Evolutionary conservation across 352 stramenopile genomes (phyloP), one percentile per base, ranked within the genome.

Genomic region (Pythium monospermum): DNA sequence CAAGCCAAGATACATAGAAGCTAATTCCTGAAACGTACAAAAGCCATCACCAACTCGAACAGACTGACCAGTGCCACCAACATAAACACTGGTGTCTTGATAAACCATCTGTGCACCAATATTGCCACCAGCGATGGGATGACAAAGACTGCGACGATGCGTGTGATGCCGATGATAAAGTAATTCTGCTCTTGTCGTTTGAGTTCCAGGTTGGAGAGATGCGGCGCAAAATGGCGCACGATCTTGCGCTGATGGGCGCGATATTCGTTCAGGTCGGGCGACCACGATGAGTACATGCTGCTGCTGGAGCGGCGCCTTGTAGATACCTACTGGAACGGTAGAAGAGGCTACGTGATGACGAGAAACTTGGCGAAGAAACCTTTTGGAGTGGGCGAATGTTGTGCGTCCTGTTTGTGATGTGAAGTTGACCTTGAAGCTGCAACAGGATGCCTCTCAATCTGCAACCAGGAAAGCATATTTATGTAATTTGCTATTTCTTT

Each of bases 211-310:
- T 89, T 71, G 40, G 60, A 69, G 31, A 89, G 41, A 44, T 89
- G 77, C 45, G 77, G 78, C 40, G 77, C 77, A 23, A 91, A 91
- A 57, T 70, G 57, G 31, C 77, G 73, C 43, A 89, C 71, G 66
- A 89, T 83, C 51, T 83, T 82, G 48, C 76, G 73, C 64, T 80
- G 71, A 58, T 87, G 77, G 33, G 73, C 74, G 26, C 76, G 64
- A 59, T 77, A 64, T 35, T 64, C 54, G 12, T 58, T 48, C 40
- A 71, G 35, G 25, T 68, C 66, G 10, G 32, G 63, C 12, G 61
- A 57, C 45, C 58, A 49, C 33, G 60, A 50, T 55, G 59, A 48
- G 59, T 65, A 64, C 67, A 83, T 69, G 22, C 38, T n/a, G 38
- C 19, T 11, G 16, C 35, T 37, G 6, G 35, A 30, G 36, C 35